These are phyloP conservation scores for Trifolium repens DNA, from an alignment of 306 rosid species.

Conservation along the genomic window DNA sequence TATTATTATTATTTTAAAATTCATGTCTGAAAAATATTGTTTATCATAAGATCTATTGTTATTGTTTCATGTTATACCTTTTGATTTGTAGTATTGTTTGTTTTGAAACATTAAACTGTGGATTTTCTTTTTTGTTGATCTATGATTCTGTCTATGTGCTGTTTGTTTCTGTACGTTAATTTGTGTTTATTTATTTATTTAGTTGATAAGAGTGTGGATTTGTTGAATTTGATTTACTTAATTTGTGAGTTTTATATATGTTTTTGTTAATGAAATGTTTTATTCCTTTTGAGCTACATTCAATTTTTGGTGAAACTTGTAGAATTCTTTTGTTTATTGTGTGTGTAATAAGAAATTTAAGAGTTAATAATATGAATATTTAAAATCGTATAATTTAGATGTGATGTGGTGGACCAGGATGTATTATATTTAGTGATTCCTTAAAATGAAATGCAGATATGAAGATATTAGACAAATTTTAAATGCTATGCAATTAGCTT, in stretches of 20 bases:
- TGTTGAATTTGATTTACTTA: constrained; percentile 12
- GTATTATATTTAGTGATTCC: neutral
- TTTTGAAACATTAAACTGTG: too few relatives aligned
- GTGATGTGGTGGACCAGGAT: neutral
- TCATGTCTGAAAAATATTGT: neutral
- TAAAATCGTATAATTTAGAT: neutral
- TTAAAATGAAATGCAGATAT: neutral
- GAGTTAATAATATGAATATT: neutral
- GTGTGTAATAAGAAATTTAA: neutral
- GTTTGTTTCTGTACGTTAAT: neutral
- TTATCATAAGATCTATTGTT: constrained; percentile 16
- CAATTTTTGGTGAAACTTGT: neutral
- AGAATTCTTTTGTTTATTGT: neutral
- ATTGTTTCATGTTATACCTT: too few relatives aligned
- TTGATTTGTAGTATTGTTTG: neutral
- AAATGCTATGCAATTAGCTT: neutral
- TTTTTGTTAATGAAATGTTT: neutral
- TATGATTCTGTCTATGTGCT: neutral
- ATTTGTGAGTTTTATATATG: neutral
- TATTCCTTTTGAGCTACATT: constrained; percentile 8
- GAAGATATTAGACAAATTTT: neutral
- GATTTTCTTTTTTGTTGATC: neutral
- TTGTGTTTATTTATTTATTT: neutral
- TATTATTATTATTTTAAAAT: neutral
- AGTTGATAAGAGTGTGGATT: neutral